Percentiles rank a stretch among this genome's conserved stretches.
Evolutionary conservation across 371 early-diverging fungal genomes (phyloP).

Genomic region (Actinomortierella wolfii): DNA sequence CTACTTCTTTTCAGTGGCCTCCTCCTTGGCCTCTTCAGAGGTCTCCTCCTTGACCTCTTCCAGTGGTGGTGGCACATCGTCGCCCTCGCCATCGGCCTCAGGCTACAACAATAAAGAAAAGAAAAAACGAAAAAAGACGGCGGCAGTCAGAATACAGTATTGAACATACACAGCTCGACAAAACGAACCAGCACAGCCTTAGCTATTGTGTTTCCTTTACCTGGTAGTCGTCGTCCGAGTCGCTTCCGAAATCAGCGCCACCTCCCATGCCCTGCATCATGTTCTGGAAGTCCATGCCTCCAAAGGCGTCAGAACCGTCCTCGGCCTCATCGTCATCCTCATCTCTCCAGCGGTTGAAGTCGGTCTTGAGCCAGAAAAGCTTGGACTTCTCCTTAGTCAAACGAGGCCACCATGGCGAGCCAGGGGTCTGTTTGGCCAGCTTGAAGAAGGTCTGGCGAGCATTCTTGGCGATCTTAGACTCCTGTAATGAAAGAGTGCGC

Average conservation of each 20-base stretch:
- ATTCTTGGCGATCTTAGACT: slow-evolving; percentile 68
- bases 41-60: slow-evolving; percentile 15
- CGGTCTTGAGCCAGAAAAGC: slow-evolving; percentile 85
- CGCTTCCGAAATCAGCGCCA: too few relatives aligned
- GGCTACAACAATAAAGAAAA: slow-evolving; percentile 9
- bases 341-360: slow-evolving; percentile 91
- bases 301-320: slow-evolving; percentile 47
- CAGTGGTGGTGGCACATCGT: slow-evolving; percentile 20
- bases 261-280: slow-evolving; percentile 48
- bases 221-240: slow-evolving; percentile 48
- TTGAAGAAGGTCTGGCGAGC: slow-evolving; percentile 67
- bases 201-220: slow-evolving; percentile 37
- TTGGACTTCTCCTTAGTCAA: slow-evolving; percentile 74
- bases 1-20: neutral
- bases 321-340: slow-evolving; percentile 94
- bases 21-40: neutral
- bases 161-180: neutral
- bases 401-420: slow-evolving; percentile 82
- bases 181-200: slow-evolving; percentile 50
- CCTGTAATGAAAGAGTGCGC: slow-evolving; percentile 56
- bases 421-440: slow-evolving; percentile 72
- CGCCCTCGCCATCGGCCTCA: slow-evolving; percentile 20
- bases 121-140: neutral
- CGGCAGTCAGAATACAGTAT: neutral
- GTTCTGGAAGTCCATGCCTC: slow-evolving; percentile 66